These are phyloP conservation scores for Saccharomycopsis hybrid DNA, from an alignment of 1,139 yeast genomes.

Conservation along the genomic window DNA sequence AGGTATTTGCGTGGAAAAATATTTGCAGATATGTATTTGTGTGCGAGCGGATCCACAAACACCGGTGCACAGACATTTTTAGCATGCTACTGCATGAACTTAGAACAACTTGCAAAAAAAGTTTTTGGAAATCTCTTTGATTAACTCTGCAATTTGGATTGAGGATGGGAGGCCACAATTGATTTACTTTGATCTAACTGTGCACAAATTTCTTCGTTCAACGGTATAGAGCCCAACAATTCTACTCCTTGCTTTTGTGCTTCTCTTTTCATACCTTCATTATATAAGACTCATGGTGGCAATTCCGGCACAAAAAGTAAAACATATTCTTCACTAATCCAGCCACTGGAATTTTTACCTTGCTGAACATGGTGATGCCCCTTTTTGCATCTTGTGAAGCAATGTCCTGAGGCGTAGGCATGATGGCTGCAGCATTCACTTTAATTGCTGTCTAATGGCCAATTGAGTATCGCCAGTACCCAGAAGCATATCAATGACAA, in stretches of 20 bases:
- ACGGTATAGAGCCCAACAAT: slow-evolving; percentile 62
- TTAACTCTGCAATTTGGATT: slow-evolving; percentile 34
- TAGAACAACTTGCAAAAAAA: no score
- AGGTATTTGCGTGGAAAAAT: no score
- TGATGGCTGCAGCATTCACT: slow-evolving; percentile 77
- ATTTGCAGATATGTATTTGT: no score
- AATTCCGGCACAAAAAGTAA: slow-evolving; percentile 66
- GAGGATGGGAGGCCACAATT: slow-evolving; percentile 43
- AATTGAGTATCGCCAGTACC: slow-evolving; percentile 89
- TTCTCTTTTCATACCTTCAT: slow-evolving; percentile 53
- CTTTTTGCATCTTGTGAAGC: slow-evolving; percentile 77
- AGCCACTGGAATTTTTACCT: slow-evolving; percentile 65
- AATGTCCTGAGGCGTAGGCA: slow-evolving; percentile 82
- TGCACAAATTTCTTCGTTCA: slow-evolving; percentile 53
- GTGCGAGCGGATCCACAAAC: no score
- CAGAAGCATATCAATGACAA: slow-evolving; percentile 84
- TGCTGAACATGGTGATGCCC: slow-evolving; percentile 73
- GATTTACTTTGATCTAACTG: slow-evolving; percentile 65
- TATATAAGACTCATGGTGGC: slow-evolving; percentile 65
- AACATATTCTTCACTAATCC: slow-evolving; percentile 88
- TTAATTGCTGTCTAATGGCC: slow-evolving; percentile 68
- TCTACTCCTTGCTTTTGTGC: slow-evolving; percentile 47
- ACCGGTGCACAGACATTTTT: no score
- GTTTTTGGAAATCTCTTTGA: slow-evolving; percentile 40
- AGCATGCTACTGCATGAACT: no score